Conservation (phyloP, 306 rosid genomes). For the Rubus parviflorus region DNA sequence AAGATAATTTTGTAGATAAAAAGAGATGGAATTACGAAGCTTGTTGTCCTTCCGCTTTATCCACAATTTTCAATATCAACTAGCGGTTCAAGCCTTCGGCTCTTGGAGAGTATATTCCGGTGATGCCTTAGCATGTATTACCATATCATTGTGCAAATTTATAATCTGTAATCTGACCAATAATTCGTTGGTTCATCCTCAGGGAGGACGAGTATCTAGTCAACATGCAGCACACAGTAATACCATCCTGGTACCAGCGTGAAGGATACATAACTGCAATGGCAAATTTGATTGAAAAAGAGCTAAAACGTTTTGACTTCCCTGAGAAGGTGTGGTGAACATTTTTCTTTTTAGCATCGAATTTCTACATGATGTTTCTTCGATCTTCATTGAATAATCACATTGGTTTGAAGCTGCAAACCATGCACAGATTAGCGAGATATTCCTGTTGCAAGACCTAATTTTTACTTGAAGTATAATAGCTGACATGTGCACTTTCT, state of each 20-base stretch:
- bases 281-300: conserved; percentile 92
- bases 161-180: conserved; percentile 21
- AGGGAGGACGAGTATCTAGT: conserved; percentile 96
- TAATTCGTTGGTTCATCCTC: conserved; percentile 33
- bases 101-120: conserved; percentile 96
- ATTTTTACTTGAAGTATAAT: background rate
- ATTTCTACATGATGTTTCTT: background rate
- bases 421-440: background rate
- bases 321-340: conserved; percentile 55
- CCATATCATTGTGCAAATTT: conserved; percentile 3
- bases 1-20: conserved; percentile 61
- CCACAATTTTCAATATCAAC: conserved; percentile 99
- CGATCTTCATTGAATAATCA: too few species aligned
- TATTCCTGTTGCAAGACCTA: background rate
- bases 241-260: conserved; percentile 98
- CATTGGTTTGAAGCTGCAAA: background rate
- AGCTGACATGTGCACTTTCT: background rate
- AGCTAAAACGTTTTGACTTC: conserved; percentile 52
- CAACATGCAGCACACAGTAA: conserved; percentile 98
- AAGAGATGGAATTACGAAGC: conserved; percentile 83
- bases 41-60: conserved; percentile 99
- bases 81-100: conserved; percentile 95
- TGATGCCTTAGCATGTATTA: conserved; percentile 27
- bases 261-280: conserved; percentile 94
- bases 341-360: background rate